Percentiles rank a stretch among this genome's conserved stretches.
Conservation (phyloP, 2,329 filamentous ascomycete species). For the Fusarium dlaminii region DNA sequence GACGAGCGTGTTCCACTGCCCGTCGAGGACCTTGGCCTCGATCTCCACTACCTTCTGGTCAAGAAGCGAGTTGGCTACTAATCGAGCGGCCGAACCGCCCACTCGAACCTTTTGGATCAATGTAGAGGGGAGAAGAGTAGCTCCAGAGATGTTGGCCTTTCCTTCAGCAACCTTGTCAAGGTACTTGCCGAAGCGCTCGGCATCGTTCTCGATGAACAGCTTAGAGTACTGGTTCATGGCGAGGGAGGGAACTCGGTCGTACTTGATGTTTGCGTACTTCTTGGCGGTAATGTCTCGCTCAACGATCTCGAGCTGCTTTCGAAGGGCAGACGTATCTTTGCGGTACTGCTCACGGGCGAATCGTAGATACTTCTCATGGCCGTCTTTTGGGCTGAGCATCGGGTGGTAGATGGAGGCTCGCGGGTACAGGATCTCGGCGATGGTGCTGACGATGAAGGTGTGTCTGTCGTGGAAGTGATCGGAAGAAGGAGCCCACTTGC, state of each 20-base stretch:
- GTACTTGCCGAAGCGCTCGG: slow-evolving; percentile 59
- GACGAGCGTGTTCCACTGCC: slow-evolving; percentile 67
- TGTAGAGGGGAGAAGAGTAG: slow-evolving; percentile 62
- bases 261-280: slow-evolving; percentile 61
- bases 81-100: neutral
- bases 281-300: slow-evolving; percentile 61
- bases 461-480: slow-evolving; percentile 66
- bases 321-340: slow-evolving; percentile 60
- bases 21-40: slow-evolving; percentile 52
- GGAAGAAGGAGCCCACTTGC: slow-evolving; percentile 68
- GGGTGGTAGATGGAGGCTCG: slow-evolving; percentile 41
- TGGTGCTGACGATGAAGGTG: slow-evolving; percentile 65
- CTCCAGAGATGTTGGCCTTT: slow-evolving; percentile 62
- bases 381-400: slow-evolving; percentile 46
- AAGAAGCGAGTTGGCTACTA: slow-evolving; percentile 27
- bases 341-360: slow-evolving; percentile 64
- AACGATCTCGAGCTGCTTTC: slow-evolving; percentile 62
- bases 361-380: slow-evolving; percentile 62
- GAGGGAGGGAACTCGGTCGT: slow-evolving; percentile 64
- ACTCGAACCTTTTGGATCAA: slow-evolving; percentile 49
- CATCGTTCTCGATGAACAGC: slow-evolving; percentile 62
- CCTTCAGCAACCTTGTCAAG: slow-evolving; percentile 59
- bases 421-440: slow-evolving; percentile 64
- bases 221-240: slow-evolving; percentile 64
- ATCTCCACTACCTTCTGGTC: slow-evolving; percentile 46